Conservation (phyloP, 768 basidiomycete genomes). For the Cyclocybe aegerita region DNA sequence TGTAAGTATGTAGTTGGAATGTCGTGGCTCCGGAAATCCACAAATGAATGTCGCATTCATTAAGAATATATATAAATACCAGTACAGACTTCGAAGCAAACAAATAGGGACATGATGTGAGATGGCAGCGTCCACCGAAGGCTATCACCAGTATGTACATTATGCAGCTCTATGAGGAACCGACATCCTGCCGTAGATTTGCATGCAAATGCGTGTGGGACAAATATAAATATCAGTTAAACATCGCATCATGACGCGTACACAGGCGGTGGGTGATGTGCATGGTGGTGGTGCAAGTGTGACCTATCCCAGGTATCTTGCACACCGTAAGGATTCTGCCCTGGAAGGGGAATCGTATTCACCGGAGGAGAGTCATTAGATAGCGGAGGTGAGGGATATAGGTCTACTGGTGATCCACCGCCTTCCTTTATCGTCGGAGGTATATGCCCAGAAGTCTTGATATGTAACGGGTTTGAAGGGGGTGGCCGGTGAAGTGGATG, state of each 20-base stretch:
- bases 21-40: background rate
- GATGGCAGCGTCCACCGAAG: background rate
- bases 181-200: background rate
- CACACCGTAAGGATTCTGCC: conserved; percentile 1
- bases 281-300: conserved; percentile 6
- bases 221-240: background rate
- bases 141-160: conserved; percentile 1
- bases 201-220: background rate
- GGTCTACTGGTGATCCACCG: conserved; percentile 29
- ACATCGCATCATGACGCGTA: background rate
- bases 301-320: conserved; percentile 1
- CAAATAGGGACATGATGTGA: conserved; percentile 1
- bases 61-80: conserved; percentile 5
- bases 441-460: conserved; percentile 22
- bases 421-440: conserved; percentile 16
- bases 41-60: too few relatives aligned
- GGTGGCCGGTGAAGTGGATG: conserved; percentile 20
- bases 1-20: background rate
- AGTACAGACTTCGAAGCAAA: conserved; percentile 7
- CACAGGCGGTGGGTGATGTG: conserved; percentile 4
- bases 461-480: conserved; percentile 15
- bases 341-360: conserved; percentile 23
- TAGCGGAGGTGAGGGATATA: conserved; percentile 52
- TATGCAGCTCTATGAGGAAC: background rate
- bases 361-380: conserved; percentile 34